Conservation (phyloP, 257 asterid genomes). For the Solanum appendiculatum region DNA sequence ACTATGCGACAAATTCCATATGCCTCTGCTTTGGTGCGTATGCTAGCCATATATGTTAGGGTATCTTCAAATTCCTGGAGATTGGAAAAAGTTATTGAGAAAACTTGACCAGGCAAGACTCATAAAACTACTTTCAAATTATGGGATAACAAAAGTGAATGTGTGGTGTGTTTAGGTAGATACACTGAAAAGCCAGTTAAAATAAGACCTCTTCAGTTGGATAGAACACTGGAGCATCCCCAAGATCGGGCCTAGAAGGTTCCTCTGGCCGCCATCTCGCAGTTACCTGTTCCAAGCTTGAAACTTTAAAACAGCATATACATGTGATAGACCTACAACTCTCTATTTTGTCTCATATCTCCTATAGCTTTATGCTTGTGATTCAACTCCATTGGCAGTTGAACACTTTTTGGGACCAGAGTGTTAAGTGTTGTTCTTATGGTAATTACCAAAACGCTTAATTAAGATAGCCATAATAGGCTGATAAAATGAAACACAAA, state of each 20-base stretch:
- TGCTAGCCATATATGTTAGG: slow-evolving; percentile 67
- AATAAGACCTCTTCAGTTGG: slow-evolving; percentile 84
- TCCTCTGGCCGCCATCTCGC: slow-evolving; percentile 88
- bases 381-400: not conserved
- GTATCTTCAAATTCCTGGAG: slow-evolving; percentile 86
- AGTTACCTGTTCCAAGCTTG: slow-evolving; percentile 53
- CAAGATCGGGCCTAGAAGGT: slow-evolving; percentile 62
- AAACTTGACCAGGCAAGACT: not conserved
- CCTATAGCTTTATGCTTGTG: not conserved
- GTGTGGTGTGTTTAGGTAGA: not conserved
- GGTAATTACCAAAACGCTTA: not conserved
- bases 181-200: not conserved
- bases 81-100: slow-evolving; percentile 9
- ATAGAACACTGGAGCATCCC: slow-evolving; percentile 87
- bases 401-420: not conserved
- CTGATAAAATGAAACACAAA: not conserved
- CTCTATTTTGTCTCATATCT: not conserved
- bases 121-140: not conserved
- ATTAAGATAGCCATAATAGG: not conserved
- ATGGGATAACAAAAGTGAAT: not conserved
- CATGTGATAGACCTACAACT: not conserved
- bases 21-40: slow-evolving; percentile 73
- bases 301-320: not conserved
- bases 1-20: slow-evolving; percentile 97
- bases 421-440: not conserved